Evolutionary conservation across 2,329 filamentous ascomycete species (phyloP).

Genomic region (Lasiodiplodia sp.): DNA sequence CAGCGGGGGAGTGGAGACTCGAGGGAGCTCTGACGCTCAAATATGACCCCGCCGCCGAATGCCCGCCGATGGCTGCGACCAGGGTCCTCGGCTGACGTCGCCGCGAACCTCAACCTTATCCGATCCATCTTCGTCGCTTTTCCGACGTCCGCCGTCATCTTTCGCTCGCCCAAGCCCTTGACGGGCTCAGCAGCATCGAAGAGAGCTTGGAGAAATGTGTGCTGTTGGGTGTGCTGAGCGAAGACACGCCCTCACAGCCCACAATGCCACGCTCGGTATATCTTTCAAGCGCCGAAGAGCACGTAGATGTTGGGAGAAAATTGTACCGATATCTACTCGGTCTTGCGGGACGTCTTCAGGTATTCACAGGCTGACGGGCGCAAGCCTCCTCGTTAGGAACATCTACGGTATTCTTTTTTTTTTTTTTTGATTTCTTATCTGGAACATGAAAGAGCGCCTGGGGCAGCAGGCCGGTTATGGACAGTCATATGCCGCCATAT

Average conservation of each 20-base stretch:
- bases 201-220: too few species aligned
- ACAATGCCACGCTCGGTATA: too few species aligned
- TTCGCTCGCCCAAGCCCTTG: neutral
- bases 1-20: constrained; percentile 24
- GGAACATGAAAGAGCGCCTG: neutral
- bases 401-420: neutral
- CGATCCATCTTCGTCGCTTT: neutral
- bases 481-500: too few species aligned
- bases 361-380: neutral
- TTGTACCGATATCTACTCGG: neutral
- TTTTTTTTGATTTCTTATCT: neutral
- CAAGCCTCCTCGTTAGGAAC: neutral
- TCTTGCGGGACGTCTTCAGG: neutral
- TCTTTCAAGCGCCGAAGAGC: neutral
- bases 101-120: neutral
- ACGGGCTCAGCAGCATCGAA: too few species aligned
- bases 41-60: neutral
- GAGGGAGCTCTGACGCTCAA: constrained; percentile 19
- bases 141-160: neutral
- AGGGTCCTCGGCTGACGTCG: constrained; percentile 4
- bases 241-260: neutral
- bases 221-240: neutral
- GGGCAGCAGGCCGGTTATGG: too few species aligned
- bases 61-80: neutral
- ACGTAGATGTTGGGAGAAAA: neutral